Percentiles rank a stretch among this genome's conserved stretches.
phyloP scores from a whole-genome alignment of 768 basidiomycete genomes.

The Myochromella boudieri region DNA sequence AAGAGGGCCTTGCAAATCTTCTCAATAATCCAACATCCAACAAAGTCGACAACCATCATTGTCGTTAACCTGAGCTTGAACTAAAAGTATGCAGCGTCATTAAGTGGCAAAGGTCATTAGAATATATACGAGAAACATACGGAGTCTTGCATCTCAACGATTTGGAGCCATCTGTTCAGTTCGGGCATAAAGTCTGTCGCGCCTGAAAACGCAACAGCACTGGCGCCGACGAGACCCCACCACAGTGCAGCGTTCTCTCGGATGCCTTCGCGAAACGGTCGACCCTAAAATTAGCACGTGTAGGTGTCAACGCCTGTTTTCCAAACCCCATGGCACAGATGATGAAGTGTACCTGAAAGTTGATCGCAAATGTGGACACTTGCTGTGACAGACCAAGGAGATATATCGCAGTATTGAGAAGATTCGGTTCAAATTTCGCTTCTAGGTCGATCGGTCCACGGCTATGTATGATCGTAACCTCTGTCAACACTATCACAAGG shows the following conservation, averaged over 20 bases:
- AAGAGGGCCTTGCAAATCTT: constrained; percentile 81
- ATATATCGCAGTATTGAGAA: constrained; percentile 97
- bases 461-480: constrained; percentile 32
- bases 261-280: constrained; percentile 98
- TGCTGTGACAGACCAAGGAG: constrained; percentile 94
- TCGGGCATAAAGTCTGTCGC: constrained; percentile 95
- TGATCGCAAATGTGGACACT: constrained; percentile 97
- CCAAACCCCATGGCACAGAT: background rate
- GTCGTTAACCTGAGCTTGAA: constrained; percentile 80
- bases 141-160: constrained; percentile 80
- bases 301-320: constrained; percentile 3
- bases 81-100: constrained; percentile 34
- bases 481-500: background rate
- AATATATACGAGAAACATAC: constrained; percentile 46
- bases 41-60: constrained; percentile 87
- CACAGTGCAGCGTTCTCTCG: constrained; percentile 92
- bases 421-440: constrained; percentile 92
- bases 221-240: constrained; percentile 89
- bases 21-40: constrained; percentile 85
- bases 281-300: constrained; percentile 52
- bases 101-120: background rate
- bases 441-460: constrained; percentile 86
- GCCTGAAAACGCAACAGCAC: constrained; percentile 89
- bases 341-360: constrained; percentile 73
- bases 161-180: constrained; percentile 93